These are phyloP conservation scores for Lepidopterella palustris DNA, from an alignment of 495 filamentous ascomycete species.

Conservation along the genomic window DNA sequence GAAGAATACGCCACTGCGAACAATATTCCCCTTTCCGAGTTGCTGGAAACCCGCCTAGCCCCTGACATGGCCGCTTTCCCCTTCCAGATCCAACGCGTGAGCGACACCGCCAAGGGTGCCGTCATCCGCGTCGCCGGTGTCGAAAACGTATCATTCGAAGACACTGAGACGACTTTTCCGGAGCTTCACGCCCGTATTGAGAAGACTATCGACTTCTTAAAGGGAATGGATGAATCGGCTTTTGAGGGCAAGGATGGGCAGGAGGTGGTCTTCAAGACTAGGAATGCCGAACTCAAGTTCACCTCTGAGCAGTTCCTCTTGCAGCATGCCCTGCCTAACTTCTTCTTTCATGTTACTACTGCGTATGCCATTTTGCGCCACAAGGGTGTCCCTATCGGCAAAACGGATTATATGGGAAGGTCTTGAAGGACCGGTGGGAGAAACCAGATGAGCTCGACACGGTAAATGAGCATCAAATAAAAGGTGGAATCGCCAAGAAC, in stretches of 20 bases:
- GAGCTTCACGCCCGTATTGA: constrained; percentile 21
- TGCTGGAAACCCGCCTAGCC: constrained; percentile 17
- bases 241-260: constrained; percentile 21
- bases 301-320: constrained; percentile 33
- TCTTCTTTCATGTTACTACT: constrained; percentile 53
- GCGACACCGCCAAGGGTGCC: constrained; percentile 18
- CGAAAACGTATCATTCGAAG: constrained; percentile 6
- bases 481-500: too few species aligned
- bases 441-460: too few species aligned
- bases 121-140: constrained; percentile 1
- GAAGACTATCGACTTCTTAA: constrained; percentile 18
- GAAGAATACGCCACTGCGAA: constrained; percentile 18
- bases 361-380: constrained; percentile 51
- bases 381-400: constrained; percentile 52
- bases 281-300: constrained; percentile 10
- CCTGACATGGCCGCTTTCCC: constrained; percentile 24
- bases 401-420: constrained; percentile 48
- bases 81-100: constrained; percentile 26
- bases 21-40: constrained; percentile 11
- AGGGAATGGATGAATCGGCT: constrained; percentile 3
- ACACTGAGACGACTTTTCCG: constrained; percentile 22
- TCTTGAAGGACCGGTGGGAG: too few species aligned
- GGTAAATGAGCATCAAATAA: too few species aligned
- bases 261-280: constrained; percentile 2
- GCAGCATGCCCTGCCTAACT: constrained; percentile 45